Percentiles rank a stretch among this genome's conserved stretches.
phyloP scores from a whole-genome alignment of 345 rosid species.

The Salix suchowensis region DNA sequence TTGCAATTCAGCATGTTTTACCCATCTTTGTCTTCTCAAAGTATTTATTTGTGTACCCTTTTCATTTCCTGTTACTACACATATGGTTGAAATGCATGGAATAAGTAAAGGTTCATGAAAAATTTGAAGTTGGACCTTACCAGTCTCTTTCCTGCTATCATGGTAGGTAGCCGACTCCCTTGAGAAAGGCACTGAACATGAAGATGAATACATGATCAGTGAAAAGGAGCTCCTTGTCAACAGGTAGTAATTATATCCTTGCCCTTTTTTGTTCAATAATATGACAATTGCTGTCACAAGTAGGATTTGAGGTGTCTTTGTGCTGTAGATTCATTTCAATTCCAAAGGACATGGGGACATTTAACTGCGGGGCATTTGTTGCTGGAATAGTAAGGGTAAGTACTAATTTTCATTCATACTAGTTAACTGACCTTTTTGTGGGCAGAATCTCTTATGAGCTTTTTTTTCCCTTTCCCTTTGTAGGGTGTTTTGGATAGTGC shows the following conservation, averaged over 20 bases:
- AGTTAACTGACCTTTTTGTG: conserved; percentile 4
- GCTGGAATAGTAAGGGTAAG: conserved; percentile 95
- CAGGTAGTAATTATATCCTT: conserved; percentile 39
- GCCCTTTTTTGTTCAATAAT: background rate
- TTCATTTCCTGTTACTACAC: background rate
- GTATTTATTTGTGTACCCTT: background rate
- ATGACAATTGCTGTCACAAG: background rate
- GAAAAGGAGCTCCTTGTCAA: conserved; percentile 97
- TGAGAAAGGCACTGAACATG: conserved; percentile 98
- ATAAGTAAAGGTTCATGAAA: background rate
- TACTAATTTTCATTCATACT: background rate
- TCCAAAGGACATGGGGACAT: conserved; percentile 98
- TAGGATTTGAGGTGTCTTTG: background rate
- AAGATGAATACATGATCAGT: conserved; percentile 99
- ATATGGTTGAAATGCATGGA: background rate
- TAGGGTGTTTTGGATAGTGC: conserved; percentile 93
- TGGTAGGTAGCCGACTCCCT: conserved; percentile 92
- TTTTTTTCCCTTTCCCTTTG: conserved; percentile 9
- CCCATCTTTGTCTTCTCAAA: background rate
- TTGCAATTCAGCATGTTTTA: background rate
- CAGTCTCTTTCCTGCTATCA: background rate
- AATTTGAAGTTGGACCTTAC: background rate
- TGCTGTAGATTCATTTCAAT: conserved; percentile 75
- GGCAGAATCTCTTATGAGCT: conserved; percentile 13
- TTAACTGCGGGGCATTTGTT: conserved; percentile 98